These are phyloP conservation scores for Canavalia gladiata DNA, from an alignment of 306 rosid genomes.

Conservation along the genomic window DNA sequence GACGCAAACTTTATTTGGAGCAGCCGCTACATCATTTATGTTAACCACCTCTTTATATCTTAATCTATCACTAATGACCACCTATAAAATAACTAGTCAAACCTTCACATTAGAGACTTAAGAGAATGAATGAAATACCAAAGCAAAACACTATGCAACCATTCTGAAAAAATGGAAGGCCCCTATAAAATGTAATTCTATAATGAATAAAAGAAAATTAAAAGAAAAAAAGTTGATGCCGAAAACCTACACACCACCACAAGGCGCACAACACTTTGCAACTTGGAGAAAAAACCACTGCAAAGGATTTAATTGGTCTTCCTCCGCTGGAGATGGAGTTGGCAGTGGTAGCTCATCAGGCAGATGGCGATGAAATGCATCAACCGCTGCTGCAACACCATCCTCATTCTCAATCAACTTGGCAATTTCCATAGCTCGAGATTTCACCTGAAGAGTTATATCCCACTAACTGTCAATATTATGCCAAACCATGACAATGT, in stretches of 20 bases:
- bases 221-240: constrained; percentile 13
- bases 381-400: constrained; percentile 92
- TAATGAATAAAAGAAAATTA: constrained; percentile 24
- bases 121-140: constrained; percentile 66
- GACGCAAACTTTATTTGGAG: constrained; percentile 7
- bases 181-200: constrained; percentile 40
- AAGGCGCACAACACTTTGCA: constrained; percentile 70
- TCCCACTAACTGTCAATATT: constrained; percentile 29
- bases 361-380: constrained; percentile 89
- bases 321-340: constrained; percentile 58
- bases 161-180: not conserved
- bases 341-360: constrained; percentile 83
- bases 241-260: constrained; percentile 70
- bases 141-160: constrained; percentile 43
- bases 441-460: constrained; percentile 67
- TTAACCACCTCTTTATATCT: constrained; percentile 14
- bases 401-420: constrained; percentile 86
- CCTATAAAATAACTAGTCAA: constrained; percentile 36
- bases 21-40: constrained; percentile 11
- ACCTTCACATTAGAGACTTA: constrained; percentile 28
- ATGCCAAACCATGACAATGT: not conserved
- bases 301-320: constrained; percentile 59
- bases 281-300: constrained; percentile 71
- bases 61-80: constrained; percentile 27
- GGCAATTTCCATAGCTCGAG: constrained; percentile 75